These are phyloP conservation scores for Magnusiomyces clavatus DNA, from an alignment of 1,139 yeast genomes.

Conservation along the genomic window DNA sequence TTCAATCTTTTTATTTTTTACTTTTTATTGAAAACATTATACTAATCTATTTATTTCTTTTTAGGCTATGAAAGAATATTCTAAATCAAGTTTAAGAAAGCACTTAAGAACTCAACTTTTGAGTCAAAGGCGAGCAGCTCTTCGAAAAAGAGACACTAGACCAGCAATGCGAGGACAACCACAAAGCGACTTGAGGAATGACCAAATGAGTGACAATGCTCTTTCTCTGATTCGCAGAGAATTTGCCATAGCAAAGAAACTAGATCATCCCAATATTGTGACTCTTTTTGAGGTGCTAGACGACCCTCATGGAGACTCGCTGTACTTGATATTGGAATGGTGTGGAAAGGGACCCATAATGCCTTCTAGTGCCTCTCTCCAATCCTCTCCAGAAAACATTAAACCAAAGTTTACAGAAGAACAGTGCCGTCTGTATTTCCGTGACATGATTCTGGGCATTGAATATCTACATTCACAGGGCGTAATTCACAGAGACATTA, in stretches of 20 bases:
- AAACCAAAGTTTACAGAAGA: slow-evolving; percentile 40
- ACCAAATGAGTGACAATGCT: slow-evolving; percentile 15
- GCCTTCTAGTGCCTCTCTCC: slow-evolving; percentile 16
- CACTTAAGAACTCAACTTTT: slow-evolving; percentile 9
- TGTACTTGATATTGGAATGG: slow-evolving; percentile 71
- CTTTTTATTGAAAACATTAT: background rate
- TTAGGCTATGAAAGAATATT: slow-evolving; percentile 64
- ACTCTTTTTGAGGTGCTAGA: slow-evolving; percentile 77
- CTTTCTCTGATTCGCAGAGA: slow-evolving; percentile 55
- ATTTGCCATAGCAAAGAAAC: slow-evolving; percentile 70
- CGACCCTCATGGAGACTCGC: slow-evolving; percentile 55
- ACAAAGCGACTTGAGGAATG: background rate
- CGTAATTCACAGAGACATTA: slow-evolving; percentile 89
- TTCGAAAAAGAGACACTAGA: slow-evolving; percentile 1
- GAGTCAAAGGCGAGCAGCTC: slow-evolving; percentile 9
- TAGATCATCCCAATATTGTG: slow-evolving; percentile 76
- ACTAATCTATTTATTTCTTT: background rate
- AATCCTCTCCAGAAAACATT: background rate
- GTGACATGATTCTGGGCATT: slow-evolving; percentile 82
- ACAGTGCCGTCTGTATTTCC: slow-evolving; percentile 42
- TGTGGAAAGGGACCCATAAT: slow-evolving; percentile 46
- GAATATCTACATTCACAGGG: slow-evolving; percentile 93
- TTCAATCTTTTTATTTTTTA: background rate
- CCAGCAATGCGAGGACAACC: background rate
- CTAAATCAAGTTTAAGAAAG: slow-evolving; percentile 38